phyloP scores from a whole-genome alignment of 2,329 filamentous ascomycete species.

The Alternaria arborescens region DNA sequence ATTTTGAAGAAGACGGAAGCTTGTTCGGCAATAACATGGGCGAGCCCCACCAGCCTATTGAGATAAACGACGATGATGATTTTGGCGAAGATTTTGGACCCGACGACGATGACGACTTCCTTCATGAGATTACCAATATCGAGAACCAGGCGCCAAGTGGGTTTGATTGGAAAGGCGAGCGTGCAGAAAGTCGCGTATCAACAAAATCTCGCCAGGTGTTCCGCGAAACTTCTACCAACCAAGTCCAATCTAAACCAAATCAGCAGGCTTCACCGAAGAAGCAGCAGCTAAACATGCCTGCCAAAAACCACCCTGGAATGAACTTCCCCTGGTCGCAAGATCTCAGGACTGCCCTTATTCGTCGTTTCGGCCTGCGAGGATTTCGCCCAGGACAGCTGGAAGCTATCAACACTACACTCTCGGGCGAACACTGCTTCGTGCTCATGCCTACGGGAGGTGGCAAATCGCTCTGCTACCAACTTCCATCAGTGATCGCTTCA shows the following conservation, averaged over 20 bases:
- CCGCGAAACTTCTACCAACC: constrained; percentile 42
- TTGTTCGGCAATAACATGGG: constrained; percentile 25
- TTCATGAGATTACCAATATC: constrained; percentile 54
- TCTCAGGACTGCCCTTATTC: constrained; percentile 79
- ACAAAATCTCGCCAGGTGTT: constrained; percentile 36
- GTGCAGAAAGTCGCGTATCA: constrained; percentile 22
- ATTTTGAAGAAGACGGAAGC: constrained; percentile 36
- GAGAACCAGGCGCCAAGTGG: constrained; percentile 47
- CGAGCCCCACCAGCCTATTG: constrained; percentile 16
- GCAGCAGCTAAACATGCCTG: constrained; percentile 32
- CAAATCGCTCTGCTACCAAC: constrained; percentile 95
- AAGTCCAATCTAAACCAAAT: constrained; percentile 24
- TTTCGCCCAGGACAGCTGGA: constrained; percentile 93
- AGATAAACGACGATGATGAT: constrained; percentile 22
- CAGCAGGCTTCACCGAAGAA: constrained; percentile 40
- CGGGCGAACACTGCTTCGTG: constrained; percentile 89
- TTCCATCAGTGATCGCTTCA: constrained; percentile 83
- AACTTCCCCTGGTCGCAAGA: constrained; percentile 80
- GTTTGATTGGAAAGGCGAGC: constrained; percentile 44
- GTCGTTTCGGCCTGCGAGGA: constrained; percentile 82
- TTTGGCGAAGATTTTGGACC: constrained; percentile 41
- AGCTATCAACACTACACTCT: constrained; percentile 91
- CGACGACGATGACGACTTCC: constrained; percentile 45
- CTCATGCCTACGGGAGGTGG: constrained; percentile 98
- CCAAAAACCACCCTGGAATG: constrained; percentile 54